Conservation (phyloP, 495 filamentous ascomycete species). For the Hapsidospora chrysogenum region DNA sequence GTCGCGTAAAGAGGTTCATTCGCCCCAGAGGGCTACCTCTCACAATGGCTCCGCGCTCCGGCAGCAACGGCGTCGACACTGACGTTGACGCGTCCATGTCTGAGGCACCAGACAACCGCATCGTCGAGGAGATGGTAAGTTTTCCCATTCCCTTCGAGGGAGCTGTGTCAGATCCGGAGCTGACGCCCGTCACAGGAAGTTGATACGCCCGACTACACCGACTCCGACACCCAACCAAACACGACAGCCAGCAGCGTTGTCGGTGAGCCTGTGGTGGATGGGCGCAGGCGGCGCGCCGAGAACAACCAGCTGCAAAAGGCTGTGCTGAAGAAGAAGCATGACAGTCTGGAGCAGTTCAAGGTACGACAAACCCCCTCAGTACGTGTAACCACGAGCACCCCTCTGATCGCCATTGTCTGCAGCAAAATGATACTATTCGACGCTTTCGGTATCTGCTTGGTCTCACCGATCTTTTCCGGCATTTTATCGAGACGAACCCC, state of each 20-base stretch:
- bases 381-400: neutral
- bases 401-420: constrained; percentile 4
- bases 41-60: constrained; percentile 43
- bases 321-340: constrained; percentile 89
- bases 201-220: constrained; percentile 72
- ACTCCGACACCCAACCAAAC: constrained; percentile 85
- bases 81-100: constrained; percentile 40
- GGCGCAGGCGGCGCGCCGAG: constrained; percentile 69
- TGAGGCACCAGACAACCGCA: constrained; percentile 38
- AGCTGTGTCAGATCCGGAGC: constrained; percentile 3
- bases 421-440: constrained; percentile 93
- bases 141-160: constrained; percentile 2
- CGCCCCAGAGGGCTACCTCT: constrained; percentile 1
- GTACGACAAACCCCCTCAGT: constrained; percentile 26
- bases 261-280: constrained; percentile 56
- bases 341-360: constrained; percentile 76
- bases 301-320: constrained; percentile 75
- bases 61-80: constrained; percentile 28
- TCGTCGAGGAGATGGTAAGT: constrained; percentile 30
- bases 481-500: constrained; percentile 96
- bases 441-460: constrained; percentile 92
- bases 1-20: constrained; percentile 7
- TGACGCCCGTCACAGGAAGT: constrained; percentile 34
- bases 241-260: constrained; percentile 78
- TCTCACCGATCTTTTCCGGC: constrained; percentile 91